A percentile compares a stretch with the other conserved stretches of the same genome.
Evolutionary conservation across 2,329 filamentous ascomycete species (phyloP).

Genomic region (Ceratocystis alfenasii): DNA sequence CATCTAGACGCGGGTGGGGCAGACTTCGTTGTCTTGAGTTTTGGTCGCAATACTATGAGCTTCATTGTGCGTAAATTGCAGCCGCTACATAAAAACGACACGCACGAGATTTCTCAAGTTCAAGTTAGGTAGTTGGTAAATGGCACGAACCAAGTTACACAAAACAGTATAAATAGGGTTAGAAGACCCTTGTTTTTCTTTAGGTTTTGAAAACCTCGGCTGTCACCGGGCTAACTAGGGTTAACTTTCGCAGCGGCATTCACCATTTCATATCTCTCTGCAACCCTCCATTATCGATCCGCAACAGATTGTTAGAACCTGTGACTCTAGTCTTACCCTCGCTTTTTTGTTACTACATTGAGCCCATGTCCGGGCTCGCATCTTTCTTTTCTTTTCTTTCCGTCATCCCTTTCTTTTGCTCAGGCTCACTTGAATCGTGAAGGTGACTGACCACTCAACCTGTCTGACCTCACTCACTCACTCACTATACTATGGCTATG

Average conservation of each 20-base stretch:
- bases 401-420: neutral
- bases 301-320: neutral
- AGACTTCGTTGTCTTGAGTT: neutral
- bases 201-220: neutral
- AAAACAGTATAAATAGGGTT: neutral
- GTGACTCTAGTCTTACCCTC: neutral
- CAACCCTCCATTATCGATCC: neutral
- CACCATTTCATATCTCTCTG: neutral
- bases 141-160: neutral
- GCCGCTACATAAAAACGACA: neutral
- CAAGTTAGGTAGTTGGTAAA: neutral
- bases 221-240: neutral
- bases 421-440: neutral
- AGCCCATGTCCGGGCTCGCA: neutral
- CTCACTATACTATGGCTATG: constrained; percentile 3
- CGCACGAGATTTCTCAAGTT: neutral
- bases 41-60: no score
- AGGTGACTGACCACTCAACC: neutral
- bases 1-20: neutral
- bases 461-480: neutral
- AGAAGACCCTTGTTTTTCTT: neutral
- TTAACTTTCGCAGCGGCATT: neutral
- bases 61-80: neutral
- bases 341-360: neutral
- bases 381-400: neutral